Base-by-base conservation (phyloP, 225 moss, liverwort and hornwort genomes). In the Takakia lepidozioides region DNA sequence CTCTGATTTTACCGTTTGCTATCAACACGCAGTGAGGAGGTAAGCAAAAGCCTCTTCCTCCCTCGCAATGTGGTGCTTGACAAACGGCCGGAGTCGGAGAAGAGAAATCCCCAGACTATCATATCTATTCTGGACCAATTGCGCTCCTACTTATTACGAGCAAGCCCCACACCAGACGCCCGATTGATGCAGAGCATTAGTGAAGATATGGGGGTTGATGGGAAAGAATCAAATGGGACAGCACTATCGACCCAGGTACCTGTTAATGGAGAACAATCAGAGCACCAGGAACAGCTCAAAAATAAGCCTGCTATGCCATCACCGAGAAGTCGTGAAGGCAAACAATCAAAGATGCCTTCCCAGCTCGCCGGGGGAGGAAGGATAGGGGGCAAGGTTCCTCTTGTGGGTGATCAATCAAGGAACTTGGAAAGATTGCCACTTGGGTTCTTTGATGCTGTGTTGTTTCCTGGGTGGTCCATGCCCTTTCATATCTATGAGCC, bases 391-490 rank as follows among this genome's bases (percentile, higher is more conserved):
- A 11, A 2, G 26, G 25, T 41, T 29, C 32, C 17, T 46, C 56
- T 35, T 14, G 29, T 47, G 16, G 34, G 24, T 27, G 59, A 63
- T 32, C 41, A 59, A 9, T 23, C 37, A 19, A 20, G 30, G 7
- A 46, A 15, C 8, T 4, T 39, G 29, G 63, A 71, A 8, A 68
- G 51, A 23, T 43, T 78, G 15, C 77, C 77, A 20, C 68, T 78
- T 49, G 77, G 72, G 34, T 43, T 68, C 38, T 64, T 78, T n/a
- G 77, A 78, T 36, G 45, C 72, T 6, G 77, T 78, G 40, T 67
- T 78, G 19, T 78, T 78, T 36, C 77, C 77, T 28, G 77, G 77
- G 10, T 78, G 72, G 72, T 78, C 77, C 3, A 64, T 58, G 48
- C 68, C 77, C 11, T 64, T 78, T 17, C 57, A 72, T 25, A 65